Evolutionary conservation across 2,329 filamentous ascomycete species (phyloP).

Genomic region (Leptographium procerum): DNA sequence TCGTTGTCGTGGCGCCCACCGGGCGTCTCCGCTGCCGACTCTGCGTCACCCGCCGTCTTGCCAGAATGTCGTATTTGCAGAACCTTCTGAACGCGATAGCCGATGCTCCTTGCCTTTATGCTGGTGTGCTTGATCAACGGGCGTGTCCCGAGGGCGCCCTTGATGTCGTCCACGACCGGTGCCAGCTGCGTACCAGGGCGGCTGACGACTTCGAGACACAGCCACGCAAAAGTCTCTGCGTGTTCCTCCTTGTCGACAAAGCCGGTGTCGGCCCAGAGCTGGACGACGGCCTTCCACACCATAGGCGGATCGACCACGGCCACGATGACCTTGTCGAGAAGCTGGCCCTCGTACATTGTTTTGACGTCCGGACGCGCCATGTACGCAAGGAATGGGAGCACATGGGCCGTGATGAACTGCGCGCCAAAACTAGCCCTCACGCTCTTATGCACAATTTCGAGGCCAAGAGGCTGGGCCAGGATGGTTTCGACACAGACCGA

Average conservation of each 20-base stretch:
- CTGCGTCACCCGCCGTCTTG: background rate
- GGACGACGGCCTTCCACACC: conserved; percentile 34
- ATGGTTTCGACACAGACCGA: background rate
- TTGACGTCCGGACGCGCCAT: conserved; percentile 32
- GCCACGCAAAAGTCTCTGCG: conserved; percentile 1
- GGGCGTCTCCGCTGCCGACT: conserved; percentile 20
- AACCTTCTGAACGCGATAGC: conserved; percentile 1
- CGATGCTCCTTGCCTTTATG: background rate
- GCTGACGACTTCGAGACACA: conserved; percentile 2
- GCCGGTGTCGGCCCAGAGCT: background rate
- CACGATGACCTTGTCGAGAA: conserved; percentile 34
- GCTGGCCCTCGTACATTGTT: conserved; percentile 35
- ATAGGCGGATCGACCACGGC: conserved; percentile 39
- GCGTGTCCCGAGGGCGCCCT: background rate
- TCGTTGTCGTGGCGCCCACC: conserved; percentile 70
- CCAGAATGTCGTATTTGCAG: background rate
- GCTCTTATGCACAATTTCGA: background rate
- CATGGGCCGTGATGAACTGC: background rate
- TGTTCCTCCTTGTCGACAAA: background rate
- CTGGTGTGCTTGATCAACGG: background rate
- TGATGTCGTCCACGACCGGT: background rate
- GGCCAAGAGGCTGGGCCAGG: background rate
- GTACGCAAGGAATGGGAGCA: conserved; percentile 23
- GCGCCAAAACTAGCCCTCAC: background rate
- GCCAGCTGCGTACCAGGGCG: background rate